Base-by-base conservation (phyloP, 352 stramenopile species). In the Aphanomyces euteiches region DNA sequence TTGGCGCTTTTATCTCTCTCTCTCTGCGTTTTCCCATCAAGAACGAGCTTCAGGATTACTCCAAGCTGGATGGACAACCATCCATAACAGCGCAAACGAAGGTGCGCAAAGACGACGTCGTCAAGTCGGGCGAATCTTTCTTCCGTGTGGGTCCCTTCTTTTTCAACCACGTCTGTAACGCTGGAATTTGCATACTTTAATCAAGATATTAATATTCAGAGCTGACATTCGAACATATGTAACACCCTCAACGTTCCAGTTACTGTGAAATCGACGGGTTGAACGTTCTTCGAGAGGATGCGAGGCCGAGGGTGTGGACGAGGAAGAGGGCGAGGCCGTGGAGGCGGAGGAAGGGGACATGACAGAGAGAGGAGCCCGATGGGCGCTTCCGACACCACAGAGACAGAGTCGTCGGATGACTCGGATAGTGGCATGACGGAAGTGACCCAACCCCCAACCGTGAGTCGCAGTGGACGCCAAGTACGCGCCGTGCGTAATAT, bases 171-270 rank as follows among this genome's bases (percentile, higher is more conserved):
- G 28, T 28, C 28, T 50, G 43, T 50, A 50, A 50, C 43, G 43
- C 43, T 50, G 43, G 28, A 28, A 50, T n/a, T 12, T 12, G 10
- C 1, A 50, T 50, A 50, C 10, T 50, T 12, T n/a, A 50, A 12
- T n/a, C 43, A 50, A 50, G 43, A 50, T 50, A 50, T n/a, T 50
- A 50, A 50, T 50, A 50, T 50, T 50, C 43, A 50, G 43, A 50
- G 17, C 43, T 50, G 43, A 50, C 10, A 50, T 50, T 50, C 43
- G 43, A 50, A 50, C 43, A 50, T 12, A 50, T 50, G 43, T 50
- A 50, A 50, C 43, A 50, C 43, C 10, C 43, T n/a, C 43, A 28
- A n/a, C 43, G 17, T n/a, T 50, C 43, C 43, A 50, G 43, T 50
- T 50, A 50, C 43, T n/a, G 17, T n/a, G 17, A 50, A 50, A 50